These are phyloP conservation scores for Zoysia pacifica DNA, from an alignment of 176 grass and related monocot genomes.

Conservation along the genomic window DNA sequence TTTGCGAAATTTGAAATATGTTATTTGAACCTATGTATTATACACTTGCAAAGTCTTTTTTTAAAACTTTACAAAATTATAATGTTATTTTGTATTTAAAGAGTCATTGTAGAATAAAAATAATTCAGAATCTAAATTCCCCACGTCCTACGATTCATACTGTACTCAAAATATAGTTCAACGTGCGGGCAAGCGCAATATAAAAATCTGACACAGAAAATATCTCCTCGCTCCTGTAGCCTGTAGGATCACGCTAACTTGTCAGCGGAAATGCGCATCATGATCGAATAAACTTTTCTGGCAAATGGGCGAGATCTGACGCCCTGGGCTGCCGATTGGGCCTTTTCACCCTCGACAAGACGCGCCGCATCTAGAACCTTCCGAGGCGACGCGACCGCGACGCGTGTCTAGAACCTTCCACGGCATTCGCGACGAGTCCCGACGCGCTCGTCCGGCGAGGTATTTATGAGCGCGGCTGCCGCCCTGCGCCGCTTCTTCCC, in stretches of 20 bases:
- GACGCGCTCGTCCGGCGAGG: conserved; percentile 32
- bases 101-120: too few species aligned
- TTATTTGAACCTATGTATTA: too few species aligned
- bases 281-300: background rate
- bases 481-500: background rate
- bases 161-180: too few species aligned
- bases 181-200: too few species aligned
- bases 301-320: background rate
- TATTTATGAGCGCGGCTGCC: conserved; percentile 29
- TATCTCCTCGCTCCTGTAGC: too few species aligned
- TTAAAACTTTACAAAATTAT: too few species aligned
- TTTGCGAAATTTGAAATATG: too few species aligned
- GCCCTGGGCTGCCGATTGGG: background rate
- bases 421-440: conserved; percentile 28
- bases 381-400: conserved; percentile 9
- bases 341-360: background rate
- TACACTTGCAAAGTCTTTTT: too few species aligned
- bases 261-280: background rate
- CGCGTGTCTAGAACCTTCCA: conserved; percentile 60
- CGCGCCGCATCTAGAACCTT: conserved; percentile 42
- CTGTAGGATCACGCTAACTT: background rate
- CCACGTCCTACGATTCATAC: too few species aligned
- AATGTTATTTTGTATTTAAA: too few species aligned
- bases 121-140: too few species aligned
- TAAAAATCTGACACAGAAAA: too few species aligned